phyloP scores from a whole-genome alignment of 768 basidiomycete genomes.

The Kwoniella sp. region DNA sequence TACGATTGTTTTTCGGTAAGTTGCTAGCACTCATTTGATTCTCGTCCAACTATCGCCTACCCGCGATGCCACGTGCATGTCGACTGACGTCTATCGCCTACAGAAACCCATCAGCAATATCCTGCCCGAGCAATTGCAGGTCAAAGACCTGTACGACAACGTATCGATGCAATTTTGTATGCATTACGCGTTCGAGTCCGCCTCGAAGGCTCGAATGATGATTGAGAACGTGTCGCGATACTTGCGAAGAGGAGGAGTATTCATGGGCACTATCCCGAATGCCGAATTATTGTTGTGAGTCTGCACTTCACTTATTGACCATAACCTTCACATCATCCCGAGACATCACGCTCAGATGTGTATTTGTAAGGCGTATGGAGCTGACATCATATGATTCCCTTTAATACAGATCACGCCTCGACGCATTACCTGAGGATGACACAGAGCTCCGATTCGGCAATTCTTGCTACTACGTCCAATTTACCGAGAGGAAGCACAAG shows the following conservation, averaged over 20 bases:
- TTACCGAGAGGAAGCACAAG: conserved; percentile 68
- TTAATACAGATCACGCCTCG: conserved; percentile 67
- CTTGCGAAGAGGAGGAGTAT: conserved; percentile 81
- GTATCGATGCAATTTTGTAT: conserved; percentile 99
- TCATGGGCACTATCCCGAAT: conserved; percentile 96
- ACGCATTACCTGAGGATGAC: conserved; percentile 67
- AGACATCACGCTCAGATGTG: neutral
- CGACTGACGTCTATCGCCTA: neutral
- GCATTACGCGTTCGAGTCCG: conserved; percentile 98
- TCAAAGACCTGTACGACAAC: conserved; percentile 79
- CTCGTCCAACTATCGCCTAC: neutral
- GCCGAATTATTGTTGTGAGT: conserved; percentile 77
- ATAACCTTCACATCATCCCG: no score
- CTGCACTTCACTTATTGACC: no score
- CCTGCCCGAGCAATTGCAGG: conserved; percentile 64
- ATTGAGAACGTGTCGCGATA: conserved; percentile 81
- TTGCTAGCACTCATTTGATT: conserved; percentile 4
- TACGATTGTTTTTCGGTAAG: conserved; percentile 79
- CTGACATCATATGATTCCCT: neutral
- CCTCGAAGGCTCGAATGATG: conserved; percentile 84
- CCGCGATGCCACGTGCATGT: neutral
- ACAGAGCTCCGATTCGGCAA: conserved; percentile 84
- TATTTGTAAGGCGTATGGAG: neutral
- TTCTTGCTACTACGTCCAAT: conserved; percentile 82
- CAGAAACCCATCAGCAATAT: conserved; percentile 68